Conservation (phyloP, 352 stramenopile species). For the Globisporangium echinulatum region DNA sequence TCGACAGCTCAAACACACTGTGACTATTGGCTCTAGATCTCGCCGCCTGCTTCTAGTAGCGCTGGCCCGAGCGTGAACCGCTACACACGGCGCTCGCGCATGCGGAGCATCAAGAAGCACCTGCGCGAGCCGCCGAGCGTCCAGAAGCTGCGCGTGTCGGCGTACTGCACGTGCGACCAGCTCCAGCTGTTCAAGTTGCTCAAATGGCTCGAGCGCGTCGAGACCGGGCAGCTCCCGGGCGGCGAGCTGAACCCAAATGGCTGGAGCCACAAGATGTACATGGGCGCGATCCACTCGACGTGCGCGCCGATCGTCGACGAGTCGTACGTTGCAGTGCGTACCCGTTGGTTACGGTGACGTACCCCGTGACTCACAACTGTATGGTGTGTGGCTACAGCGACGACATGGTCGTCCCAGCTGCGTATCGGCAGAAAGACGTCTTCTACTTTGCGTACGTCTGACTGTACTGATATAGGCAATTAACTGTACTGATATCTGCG, state of each 20-base stretch:
- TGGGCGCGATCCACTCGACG: conserved; percentile 77
- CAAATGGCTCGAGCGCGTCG: conserved; percentile 80
- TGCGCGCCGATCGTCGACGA: conserved; percentile 41
- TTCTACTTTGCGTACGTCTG: conserved; percentile 78
- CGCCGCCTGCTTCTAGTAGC: conserved; percentile 23
- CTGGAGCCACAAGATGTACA: conserved; percentile 85
- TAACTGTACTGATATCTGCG: not conserved
- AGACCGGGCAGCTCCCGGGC: conserved; percentile 67
- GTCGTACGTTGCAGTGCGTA: conserved; percentile 17
- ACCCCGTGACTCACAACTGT: no score
- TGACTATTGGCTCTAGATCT: conserved; percentile 10
- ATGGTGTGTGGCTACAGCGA: conserved; percentile 7
- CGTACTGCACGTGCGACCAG: conserved; percentile 83
- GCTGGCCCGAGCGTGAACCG: conserved; percentile 51
- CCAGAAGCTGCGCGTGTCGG: conserved; percentile 76
- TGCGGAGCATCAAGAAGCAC: conserved; percentile 83
- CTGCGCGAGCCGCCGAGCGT: conserved; percentile 58
- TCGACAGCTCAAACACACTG: not conserved
- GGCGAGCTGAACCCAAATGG: conserved; percentile 73
- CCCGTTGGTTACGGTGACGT: not conserved
- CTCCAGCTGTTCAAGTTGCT: conserved; percentile 82
- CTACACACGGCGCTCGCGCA: conserved; percentile 69
- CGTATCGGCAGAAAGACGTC: conserved; percentile 73
- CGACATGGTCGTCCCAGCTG: conserved; percentile 29
- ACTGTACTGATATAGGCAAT: not conserved